A percentile compares a stretch with the other conserved stretches of the same genome.
Evolutionary conservation across 495 filamentous ascomycete species (phyloP).

Genomic region (Penicillium nucicola): DNA sequence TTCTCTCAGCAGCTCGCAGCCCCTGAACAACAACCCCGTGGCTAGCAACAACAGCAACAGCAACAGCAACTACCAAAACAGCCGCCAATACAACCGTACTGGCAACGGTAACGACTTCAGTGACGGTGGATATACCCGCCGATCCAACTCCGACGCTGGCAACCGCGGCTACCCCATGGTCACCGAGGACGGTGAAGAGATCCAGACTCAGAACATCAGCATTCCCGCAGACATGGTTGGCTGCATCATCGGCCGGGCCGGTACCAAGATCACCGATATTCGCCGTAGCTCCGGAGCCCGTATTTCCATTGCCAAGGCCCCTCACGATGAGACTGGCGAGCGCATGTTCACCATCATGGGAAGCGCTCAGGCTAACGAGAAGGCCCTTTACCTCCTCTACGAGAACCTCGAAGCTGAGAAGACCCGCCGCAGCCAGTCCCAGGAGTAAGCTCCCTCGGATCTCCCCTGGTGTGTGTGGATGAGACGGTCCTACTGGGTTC

Average conservation of each 20-base stretch:
- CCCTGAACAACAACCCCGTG: slow-evolving; percentile 26
- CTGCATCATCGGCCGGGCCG: slow-evolving; percentile 93
- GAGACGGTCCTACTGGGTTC: slow-evolving; percentile 14
- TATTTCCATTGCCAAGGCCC: slow-evolving; percentile 97
- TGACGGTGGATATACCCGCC: slow-evolving; percentile 69
- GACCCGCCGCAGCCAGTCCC: slow-evolving; percentile 83
- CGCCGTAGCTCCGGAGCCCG: slow-evolving; percentile 91
- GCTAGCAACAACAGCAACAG: slow-evolving; percentile 42
- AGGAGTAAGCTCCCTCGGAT: slow-evolving; percentile 51
- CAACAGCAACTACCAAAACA: slow-evolving; percentile 47
- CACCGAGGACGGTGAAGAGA: slow-evolving; percentile 93
- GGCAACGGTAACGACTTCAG: slow-evolving; percentile 98
- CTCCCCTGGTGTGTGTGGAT: slow-evolving; percentile 17
- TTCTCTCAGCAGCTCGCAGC: slow-evolving; percentile 53
- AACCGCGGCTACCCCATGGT: slow-evolving; percentile 72
- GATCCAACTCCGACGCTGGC: slow-evolving; percentile 75
- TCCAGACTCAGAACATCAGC: slow-evolving; percentile 98
- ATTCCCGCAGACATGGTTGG: slow-evolving; percentile 99
- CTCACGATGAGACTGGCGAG: slow-evolving; percentile 96
- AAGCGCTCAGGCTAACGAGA: slow-evolving; percentile 85
- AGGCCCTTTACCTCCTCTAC: slow-evolving; percentile 91
- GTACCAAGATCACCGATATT: slow-evolving; percentile 97
- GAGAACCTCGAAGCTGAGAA: slow-evolving; percentile 99
- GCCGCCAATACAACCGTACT: slow-evolving; percentile 82
- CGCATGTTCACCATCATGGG: slow-evolving; percentile 99